These are phyloP conservation scores for maize (Zea mays) DNA, from an alignment of 176 grass and related monocot genomes.

Conservation along the genomic window Zm-B73-REFERENCE-NAM-5.0 NC_050102.1:172107001-172107500, in stretches of 20 bases:
- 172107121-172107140: constrained; percentile 61
- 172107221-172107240: not conserved
- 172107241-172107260: not conserved
- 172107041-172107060: constrained; percentile 77
- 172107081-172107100: constrained; percentile 57
- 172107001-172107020: constrained; percentile 66
- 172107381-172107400: not conserved
- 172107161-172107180: not conserved
- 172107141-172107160: constrained; percentile 3
- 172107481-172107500: not conserved
- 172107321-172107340: not conserved
- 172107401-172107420: not conserved
- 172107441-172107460: not conserved
- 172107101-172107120: constrained; percentile 62
- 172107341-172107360: constrained; percentile 7
- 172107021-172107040: constrained; percentile 65
- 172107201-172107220: not conserved
- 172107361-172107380: not conserved
- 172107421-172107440: constrained; percentile 1
- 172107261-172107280: not conserved
- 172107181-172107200: not conserved
- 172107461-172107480: constrained; percentile 8
- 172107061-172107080: constrained; percentile 68
- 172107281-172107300: constrained; percentile 16
- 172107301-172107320: not conserved